Evolutionary conservation across 495 filamentous ascomycete species (phyloP).

Genomic region (Cenococcum geophilum): DNA sequence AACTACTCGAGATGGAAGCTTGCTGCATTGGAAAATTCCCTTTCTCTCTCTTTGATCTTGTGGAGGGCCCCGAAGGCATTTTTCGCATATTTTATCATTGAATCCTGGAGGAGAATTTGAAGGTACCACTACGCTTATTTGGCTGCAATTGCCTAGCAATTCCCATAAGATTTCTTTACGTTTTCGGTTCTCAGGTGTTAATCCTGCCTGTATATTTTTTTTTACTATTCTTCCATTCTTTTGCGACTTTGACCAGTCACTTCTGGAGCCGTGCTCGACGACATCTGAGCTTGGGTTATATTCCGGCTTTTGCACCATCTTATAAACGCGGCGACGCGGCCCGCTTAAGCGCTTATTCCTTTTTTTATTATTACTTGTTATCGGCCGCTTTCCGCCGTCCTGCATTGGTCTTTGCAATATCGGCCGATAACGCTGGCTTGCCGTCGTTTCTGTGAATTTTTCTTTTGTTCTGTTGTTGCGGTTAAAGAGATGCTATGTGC

Average conservation of each 20-base stretch:
- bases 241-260: background rate
- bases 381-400: background rate
- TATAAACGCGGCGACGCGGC: background rate
- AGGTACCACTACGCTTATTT: background rate
- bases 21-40: background rate
- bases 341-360: constrained; percentile 4
- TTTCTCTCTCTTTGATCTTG: background rate
- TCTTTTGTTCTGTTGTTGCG: background rate
- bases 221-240: background rate
- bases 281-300: background rate
- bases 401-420: background rate
- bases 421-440: background rate
- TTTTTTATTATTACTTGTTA: background rate
- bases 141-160: no score
- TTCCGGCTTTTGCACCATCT: background rate
- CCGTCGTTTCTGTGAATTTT: background rate
- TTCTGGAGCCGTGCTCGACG: background rate
- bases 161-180: background rate
- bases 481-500: background rate
- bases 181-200: background rate
- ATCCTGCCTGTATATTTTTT: background rate
- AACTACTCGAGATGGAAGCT: background rate
- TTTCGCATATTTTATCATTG: background rate
- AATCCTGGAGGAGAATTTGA: background rate
- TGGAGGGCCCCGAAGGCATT: background rate